Evolutionary conservation across 75 land plant species (phyloP).

Genomic region (Selaginella moellendorffii): DNA sequence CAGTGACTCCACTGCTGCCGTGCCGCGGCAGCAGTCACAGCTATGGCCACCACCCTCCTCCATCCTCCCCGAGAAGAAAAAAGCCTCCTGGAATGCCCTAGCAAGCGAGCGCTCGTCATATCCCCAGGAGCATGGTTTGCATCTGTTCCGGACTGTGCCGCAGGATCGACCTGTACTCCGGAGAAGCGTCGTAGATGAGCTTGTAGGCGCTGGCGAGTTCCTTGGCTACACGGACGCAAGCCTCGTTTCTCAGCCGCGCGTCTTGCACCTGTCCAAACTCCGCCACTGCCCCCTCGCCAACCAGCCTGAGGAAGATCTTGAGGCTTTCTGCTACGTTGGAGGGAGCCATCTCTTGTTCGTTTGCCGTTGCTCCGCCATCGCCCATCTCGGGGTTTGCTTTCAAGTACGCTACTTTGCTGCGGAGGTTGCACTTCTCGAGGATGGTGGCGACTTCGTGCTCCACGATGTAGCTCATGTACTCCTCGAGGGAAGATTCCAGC

Average conservation of each 20-base stretch:
- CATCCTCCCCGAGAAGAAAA: no score
- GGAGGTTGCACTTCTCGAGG: constrained; percentile 54
- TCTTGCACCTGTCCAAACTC: constrained; percentile 86
- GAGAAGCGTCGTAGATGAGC: constrained; percentile 39
- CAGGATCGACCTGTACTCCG: constrained; percentile 61
- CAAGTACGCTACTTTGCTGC: constrained; percentile 47
- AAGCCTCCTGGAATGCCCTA: no score
- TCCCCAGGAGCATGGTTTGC: constrained; percentile 59
- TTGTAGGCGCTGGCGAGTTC: constrained; percentile 64
- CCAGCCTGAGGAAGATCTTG: constrained; percentile 50
- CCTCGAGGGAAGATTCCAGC: constrained; percentile 40
- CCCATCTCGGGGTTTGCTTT: no score
- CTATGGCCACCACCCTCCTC: no score
- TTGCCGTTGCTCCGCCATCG: constrained; percentile 17
- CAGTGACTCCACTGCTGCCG: constrained; percentile 20
- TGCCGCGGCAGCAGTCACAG: not conserved
- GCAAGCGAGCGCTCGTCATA: no score
- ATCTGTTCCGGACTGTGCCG: constrained; percentile 86
- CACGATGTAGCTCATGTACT: constrained; percentile 40
- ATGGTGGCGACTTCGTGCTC: constrained; percentile 63
- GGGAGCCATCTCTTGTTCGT: constrained; percentile 32
- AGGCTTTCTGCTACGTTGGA: constrained; percentile 44
- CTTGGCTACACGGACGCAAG: constrained; percentile 46
- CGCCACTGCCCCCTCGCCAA: constrained; percentile 62
- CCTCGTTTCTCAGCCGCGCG: constrained; percentile 64